Conservation (phyloP, 768 basidiomycete genomes). For the Mrakia frigida region DNA sequence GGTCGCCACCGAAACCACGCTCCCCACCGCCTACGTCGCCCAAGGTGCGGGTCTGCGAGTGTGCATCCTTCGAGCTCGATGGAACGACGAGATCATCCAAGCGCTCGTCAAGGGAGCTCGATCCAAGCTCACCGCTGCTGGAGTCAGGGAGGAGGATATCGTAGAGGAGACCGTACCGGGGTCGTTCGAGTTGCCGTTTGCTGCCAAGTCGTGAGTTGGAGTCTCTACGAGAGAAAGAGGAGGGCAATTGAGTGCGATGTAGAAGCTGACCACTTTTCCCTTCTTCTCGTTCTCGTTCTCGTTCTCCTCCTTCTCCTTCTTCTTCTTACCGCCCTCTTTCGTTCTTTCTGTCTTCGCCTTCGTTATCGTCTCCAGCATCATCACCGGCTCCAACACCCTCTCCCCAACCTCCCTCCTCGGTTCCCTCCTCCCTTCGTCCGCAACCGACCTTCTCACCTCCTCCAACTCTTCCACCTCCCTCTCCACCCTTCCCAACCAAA, state of each 20-base stretch:
- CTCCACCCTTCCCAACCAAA: slow-evolving; percentile 41
- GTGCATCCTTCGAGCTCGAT: slow-evolving; percentile 44
- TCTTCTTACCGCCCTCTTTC: too few relatives aligned
- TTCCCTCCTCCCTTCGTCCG: slow-evolving; percentile 33
- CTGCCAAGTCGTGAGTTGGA: slow-evolving; percentile 67
- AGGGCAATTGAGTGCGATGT: neutral
- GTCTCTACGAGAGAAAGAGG: neutral
- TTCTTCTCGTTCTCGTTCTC: neutral
- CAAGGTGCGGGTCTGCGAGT: slow-evolving; percentile 32
- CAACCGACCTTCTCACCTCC: slow-evolving; percentile 48
- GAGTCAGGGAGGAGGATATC: slow-evolving; percentile 86
- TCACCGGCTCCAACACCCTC: slow-evolving; percentile 64
- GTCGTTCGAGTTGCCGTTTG: slow-evolving; percentile 84
- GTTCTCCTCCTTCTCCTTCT: neutral
- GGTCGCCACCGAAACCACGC: slow-evolving; percentile 31
- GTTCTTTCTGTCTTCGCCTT: neutral
- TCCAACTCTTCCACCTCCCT: slow-evolving; percentile 49
- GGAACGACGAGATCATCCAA: slow-evolving; percentile 86
- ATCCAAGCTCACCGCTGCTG: slow-evolving; percentile 70
- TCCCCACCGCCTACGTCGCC: slow-evolving; percentile 24
- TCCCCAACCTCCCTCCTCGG: slow-evolving; percentile 46
- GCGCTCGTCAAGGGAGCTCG: slow-evolving; percentile 75
- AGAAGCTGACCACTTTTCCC: neutral
- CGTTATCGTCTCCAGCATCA: slow-evolving; percentile 56
- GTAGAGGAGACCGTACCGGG: slow-evolving; percentile 88